Conservation (phyloP, 208 protist genomes). For the Trypanosoma melophagium region DNA sequence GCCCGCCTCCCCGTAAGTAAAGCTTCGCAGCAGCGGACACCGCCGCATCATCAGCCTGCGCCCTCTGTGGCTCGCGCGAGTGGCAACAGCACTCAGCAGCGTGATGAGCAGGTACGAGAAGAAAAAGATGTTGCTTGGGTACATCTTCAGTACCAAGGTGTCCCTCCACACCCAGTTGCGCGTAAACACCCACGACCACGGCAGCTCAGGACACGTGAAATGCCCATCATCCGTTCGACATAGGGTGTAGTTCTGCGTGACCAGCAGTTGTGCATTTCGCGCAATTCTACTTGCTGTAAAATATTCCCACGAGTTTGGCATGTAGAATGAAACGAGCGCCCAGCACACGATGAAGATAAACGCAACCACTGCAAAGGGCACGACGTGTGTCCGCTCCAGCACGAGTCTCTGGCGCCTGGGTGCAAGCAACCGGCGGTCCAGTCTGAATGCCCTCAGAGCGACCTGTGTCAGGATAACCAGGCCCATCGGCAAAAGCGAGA, state of each 20-base stretch:
- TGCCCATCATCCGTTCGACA: slow-evolving; percentile 8
- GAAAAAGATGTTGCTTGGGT: slow-evolving; percentile 67
- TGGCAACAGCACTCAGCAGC: slow-evolving; percentile 25
- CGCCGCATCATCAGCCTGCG: slow-evolving; percentile 14
- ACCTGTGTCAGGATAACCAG: slow-evolving; percentile 17
- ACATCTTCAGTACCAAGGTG: slow-evolving; percentile 49
- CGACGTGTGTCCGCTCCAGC: not conserved
- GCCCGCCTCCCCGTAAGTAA: slow-evolving; percentile 28
- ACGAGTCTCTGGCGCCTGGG: not conserved
- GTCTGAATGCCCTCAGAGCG: not conserved
- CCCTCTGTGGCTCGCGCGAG: slow-evolving; percentile 28
- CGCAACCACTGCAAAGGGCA: slow-evolving; percentile 5
- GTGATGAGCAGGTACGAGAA: slow-evolving; percentile 44
- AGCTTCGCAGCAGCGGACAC: slow-evolving; percentile 4
- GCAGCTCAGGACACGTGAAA: slow-evolving; percentile 44
- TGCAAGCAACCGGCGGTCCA: not conserved
- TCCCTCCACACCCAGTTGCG: slow-evolving; percentile 32
- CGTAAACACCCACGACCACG: slow-evolving; percentile 44
- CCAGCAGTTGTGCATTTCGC: slow-evolving; percentile 16
- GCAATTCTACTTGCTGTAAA: slow-evolving; percentile 38
- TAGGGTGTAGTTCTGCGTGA: slow-evolving; percentile 9
- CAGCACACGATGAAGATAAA: slow-evolving; percentile 27
- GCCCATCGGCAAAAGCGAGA: slow-evolving; percentile 31
- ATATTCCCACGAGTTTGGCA: slow-evolving; percentile 49
- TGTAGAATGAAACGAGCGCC: slow-evolving; percentile 41